Evolutionary conservation across 371 early-diverging fungal genomes (phyloP).

Genomic region (Apophysomyces elegans): DNA sequence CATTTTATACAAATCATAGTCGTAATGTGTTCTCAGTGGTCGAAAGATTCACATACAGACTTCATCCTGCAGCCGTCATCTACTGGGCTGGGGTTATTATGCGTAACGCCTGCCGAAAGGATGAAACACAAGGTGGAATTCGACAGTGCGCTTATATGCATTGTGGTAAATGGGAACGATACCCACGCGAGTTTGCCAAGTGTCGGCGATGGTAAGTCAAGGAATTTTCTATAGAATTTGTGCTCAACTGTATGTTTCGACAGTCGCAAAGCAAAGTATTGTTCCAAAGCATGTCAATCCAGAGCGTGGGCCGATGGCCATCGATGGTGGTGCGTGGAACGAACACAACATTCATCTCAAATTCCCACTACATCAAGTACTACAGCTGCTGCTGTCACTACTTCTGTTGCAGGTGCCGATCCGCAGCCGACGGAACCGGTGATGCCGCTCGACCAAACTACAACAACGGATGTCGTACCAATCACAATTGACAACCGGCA

Average conservation of each 20-base stretch:
- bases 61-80: constrained; percentile 67
- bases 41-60: constrained; percentile 69
- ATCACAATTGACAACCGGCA: constrained; percentile 24
- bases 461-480: constrained; percentile 20
- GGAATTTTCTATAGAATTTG: background rate
- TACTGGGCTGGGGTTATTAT: constrained; percentile 81
- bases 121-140: constrained; percentile 69
- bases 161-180: constrained; percentile 76
- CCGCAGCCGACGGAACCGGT: constrained; percentile 23
- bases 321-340: constrained; percentile 78
- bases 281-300: constrained; percentile 74
- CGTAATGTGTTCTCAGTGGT: constrained; percentile 74
- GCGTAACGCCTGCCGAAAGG: constrained; percentile 80
- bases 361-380: constrained; percentile 20
- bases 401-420: constrained; percentile 20
- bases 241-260: background rate
- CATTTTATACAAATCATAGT: constrained; percentile 61
- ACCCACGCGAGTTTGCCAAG: constrained; percentile 76
- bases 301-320: constrained; percentile 79
- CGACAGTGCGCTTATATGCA: constrained; percentile 76
- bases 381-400: constrained; percentile 21
- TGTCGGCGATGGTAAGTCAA: constrained; percentile 67
- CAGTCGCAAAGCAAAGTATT: constrained; percentile 77
- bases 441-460: constrained; percentile 21
- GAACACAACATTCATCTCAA: constrained; percentile 34